phyloP scores from a whole-genome alignment of 768 basidiomycete species.

The Boletellus sp. region DNA sequence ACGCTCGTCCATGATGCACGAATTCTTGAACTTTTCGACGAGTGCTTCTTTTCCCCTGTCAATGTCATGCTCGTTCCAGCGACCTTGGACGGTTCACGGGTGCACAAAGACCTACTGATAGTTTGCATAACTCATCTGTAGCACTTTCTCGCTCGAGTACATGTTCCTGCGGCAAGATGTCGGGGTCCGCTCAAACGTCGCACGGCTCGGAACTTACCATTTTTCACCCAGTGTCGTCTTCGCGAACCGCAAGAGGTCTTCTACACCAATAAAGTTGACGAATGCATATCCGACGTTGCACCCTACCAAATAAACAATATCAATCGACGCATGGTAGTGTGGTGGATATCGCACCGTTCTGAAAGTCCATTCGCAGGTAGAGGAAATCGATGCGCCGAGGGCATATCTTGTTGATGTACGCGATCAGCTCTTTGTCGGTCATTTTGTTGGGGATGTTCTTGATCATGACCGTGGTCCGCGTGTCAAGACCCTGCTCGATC shows the following conservation, averaged over 20 bases:
- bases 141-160: conserved; percentile 86
- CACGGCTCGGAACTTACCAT: conserved; percentile 49
- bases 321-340: background rate
- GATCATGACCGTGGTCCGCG: conserved; percentile 82
- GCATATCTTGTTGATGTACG: conserved; percentile 68
- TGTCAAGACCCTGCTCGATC: conserved; percentile 77
- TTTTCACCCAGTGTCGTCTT: conserved; percentile 71
- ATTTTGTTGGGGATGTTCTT: conserved; percentile 95
- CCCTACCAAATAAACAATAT: conserved; percentile 37
- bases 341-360: conserved; percentile 52
- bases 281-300: conserved; percentile 84
- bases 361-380: conserved; percentile 84
- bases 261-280: conserved; percentile 81
- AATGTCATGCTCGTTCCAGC: conserved; percentile 2
- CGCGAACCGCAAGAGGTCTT: conserved; percentile 74
- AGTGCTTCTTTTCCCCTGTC: conserved; percentile 83
- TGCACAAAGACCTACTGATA: conserved; percentile 66
- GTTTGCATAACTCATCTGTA: conserved; percentile 91
- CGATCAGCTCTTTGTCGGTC: conserved; percentile 68
- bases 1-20: conserved; percentile 83
- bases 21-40: conserved; percentile 91
- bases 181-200: background rate
- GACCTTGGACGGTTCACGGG: conserved; percentile 3
- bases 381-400: conserved; percentile 80
- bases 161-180: conserved; percentile 60